phyloP scores from a whole-genome alignment of 805 yeast genomes.

The Candida gorgasii region DNA sequence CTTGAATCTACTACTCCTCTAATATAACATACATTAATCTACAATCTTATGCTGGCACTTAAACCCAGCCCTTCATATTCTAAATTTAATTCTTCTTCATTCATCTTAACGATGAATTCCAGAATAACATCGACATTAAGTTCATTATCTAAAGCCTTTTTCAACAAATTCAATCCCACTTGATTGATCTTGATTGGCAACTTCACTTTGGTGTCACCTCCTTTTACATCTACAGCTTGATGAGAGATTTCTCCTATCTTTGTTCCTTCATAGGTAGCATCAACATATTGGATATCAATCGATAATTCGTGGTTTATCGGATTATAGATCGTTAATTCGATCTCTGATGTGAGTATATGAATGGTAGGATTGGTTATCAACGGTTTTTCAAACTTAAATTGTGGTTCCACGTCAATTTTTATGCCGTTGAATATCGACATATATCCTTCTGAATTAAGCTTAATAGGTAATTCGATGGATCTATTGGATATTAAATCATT shows the following conservation, averaged over 20 bases:
- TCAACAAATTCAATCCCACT: slow-evolving; percentile 50
- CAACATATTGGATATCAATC: slow-evolving; percentile 45
- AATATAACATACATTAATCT: background rate
- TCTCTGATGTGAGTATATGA: slow-evolving; percentile 55
- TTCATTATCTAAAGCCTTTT: slow-evolving; percentile 52
- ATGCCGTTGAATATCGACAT: background rate
- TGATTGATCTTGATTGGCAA: slow-evolving; percentile 49
- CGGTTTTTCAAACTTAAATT: background rate
- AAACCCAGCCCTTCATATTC: slow-evolving; percentile 3
- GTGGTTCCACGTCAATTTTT: background rate
- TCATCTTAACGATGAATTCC: background rate
- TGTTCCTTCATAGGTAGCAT: slow-evolving; percentile 49
- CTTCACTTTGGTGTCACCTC: slow-evolving; percentile 16
- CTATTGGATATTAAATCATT: slow-evolving; percentile 10
- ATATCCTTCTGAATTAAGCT: background rate
- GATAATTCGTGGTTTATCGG: slow-evolving; percentile 50
- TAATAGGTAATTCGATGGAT: background rate
- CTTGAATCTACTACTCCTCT: no score
- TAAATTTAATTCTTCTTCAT: background rate
- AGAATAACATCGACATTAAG: slow-evolving; percentile 50
- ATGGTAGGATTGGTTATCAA: slow-evolving; percentile 52
- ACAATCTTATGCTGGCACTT: slow-evolving; percentile 6
- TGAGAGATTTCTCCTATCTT: slow-evolving; percentile 47
- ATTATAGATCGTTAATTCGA: slow-evolving; percentile 54
- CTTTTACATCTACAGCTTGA: slow-evolving; percentile 30